These are phyloP conservation scores for Coemansia interrupta DNA, from an alignment of 192 early-diverging fungal species.

Conservation along the genomic window DNA sequence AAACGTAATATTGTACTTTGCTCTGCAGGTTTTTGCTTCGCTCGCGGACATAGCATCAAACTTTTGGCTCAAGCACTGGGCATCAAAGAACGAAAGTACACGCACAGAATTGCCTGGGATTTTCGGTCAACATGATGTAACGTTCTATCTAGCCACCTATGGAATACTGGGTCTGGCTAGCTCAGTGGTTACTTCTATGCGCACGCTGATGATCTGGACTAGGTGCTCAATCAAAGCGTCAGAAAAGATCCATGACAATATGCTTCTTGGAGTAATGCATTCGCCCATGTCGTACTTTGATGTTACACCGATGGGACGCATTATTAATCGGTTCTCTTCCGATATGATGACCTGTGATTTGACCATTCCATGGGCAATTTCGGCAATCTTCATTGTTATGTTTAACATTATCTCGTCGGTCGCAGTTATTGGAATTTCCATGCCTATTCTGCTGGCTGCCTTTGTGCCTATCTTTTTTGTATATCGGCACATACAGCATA, in stretches of 20 bases:
- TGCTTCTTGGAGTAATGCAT: constrained; percentile 63
- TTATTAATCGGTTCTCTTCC: constrained; percentile 73
- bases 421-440: constrained; percentile 53
- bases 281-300: constrained; percentile 79
- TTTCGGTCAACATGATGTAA: constrained; percentile 43
- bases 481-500: constrained; percentile 69
- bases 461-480: constrained; percentile 69
- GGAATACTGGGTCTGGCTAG: constrained; percentile 72
- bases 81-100: constrained; percentile 54
- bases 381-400: constrained; percentile 61
- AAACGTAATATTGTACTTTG: constrained; percentile 58
- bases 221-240: constrained; percentile 74
- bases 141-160: constrained; percentile 73
- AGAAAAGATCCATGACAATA: constrained; percentile 62
- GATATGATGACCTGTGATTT: constrained; percentile 63
- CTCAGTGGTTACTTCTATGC: constrained; percentile 66
- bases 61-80: constrained; percentile 75
- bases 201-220: constrained; percentile 79
- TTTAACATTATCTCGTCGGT: constrained; percentile 57
- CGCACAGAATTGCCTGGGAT: constrained; percentile 5
- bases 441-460: constrained; percentile 69
- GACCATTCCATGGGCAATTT: constrained; percentile 58
- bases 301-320: constrained; percentile 70
- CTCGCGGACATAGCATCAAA: constrained; percentile 57
- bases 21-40: constrained; percentile 59